phyloP scores from a whole-genome alignment of 176 grass and related monocot genomes.

The Aegilops speltoides region DNA sequence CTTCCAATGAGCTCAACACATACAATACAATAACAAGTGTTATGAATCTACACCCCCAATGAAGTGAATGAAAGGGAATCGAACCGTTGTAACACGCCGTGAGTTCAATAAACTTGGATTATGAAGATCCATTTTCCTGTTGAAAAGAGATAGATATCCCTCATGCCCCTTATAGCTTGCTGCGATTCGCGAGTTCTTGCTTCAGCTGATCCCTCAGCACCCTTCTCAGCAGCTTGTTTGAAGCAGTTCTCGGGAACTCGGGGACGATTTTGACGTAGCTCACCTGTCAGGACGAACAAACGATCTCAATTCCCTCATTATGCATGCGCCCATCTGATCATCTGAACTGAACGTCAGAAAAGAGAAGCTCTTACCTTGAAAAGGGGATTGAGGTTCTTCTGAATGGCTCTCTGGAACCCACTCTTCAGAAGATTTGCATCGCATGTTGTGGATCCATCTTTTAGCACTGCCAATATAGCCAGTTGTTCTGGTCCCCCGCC shows the following conservation, averaged over 20 bases:
- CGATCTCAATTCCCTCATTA: background rate
- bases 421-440: slow-evolving; percentile 51
- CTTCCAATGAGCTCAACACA: background rate
- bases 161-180: slow-evolving; percentile 51
- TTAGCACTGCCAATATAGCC: slow-evolving; percentile 73
- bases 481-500: slow-evolving; percentile 79
- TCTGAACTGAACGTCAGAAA: background rate
- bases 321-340: background rate
- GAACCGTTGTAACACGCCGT: background rate
- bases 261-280: slow-evolving; percentile 84
- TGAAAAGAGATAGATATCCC: background rate
- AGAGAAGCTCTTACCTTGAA: slow-evolving; percentile 65
- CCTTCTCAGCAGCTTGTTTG: slow-evolving; percentile 88
- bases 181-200: slow-evolving; percentile 46
- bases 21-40: background rate
- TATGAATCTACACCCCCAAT: background rate
- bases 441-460: slow-evolving; percentile 38
- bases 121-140: background rate
- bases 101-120: background rate
- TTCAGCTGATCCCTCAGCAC: slow-evolving; percentile 74
- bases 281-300: slow-evolving; percentile 47
- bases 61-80: background rate
- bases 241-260: slow-evolving; percentile 87
- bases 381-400: slow-evolving; percentile 87
- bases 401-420: slow-evolving; percentile 86